A percentile compares a stretch with the other conserved stretches of the same genome.
These are phyloP conservation scores for Cyathus pygmaeus DNA, from an alignment of 1,284 basidiomycete genomes.

Conservation along the genomic window DNA sequence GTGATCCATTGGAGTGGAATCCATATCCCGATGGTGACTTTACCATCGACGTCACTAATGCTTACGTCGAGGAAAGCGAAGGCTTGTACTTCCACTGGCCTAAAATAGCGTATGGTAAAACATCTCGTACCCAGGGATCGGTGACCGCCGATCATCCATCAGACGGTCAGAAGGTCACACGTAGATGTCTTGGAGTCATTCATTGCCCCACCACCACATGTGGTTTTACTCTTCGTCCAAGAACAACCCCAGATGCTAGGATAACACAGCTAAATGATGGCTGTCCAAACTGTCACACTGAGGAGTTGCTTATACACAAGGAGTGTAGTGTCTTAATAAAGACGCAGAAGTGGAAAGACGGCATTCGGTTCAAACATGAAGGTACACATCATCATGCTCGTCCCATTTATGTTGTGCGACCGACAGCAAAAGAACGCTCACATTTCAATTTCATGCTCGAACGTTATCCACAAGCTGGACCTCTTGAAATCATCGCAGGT, in stretches of 20 bases:
- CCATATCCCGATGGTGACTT: too few relatives aligned
- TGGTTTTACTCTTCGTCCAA: slow-evolving; percentile 13
- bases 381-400: slow-evolving; percentile 18
- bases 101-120: too few relatives aligned
- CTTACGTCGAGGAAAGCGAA: too few relatives aligned
- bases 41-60: too few relatives aligned
- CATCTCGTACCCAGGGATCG: too few relatives aligned
- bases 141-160: too few relatives aligned
- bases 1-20: too few relatives aligned
- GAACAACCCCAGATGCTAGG: neutral
- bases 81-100: too few relatives aligned
- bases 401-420: slow-evolving; percentile 17
- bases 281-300: slow-evolving; percentile 9
- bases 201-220: slow-evolving; percentile 9
- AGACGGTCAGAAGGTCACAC: too few relatives aligned
- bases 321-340: slow-evolving; percentile 5
- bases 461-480: slow-evolving; percentile 16
- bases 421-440: slow-evolving; percentile 3
- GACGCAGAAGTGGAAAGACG: slow-evolving; percentile 8
- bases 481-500: slow-evolving; percentile 20
- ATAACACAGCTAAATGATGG: slow-evolving; percentile 3
- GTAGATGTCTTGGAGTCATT: slow-evolving; percentile 15
- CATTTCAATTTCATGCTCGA: slow-evolving; percentile 13
- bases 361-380: slow-evolving; percentile 10
- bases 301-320: neutral